Base-by-base conservation (phyloP, 2,329 filamentous ascomycete genomes). In the Apiospora koreana region DNA sequence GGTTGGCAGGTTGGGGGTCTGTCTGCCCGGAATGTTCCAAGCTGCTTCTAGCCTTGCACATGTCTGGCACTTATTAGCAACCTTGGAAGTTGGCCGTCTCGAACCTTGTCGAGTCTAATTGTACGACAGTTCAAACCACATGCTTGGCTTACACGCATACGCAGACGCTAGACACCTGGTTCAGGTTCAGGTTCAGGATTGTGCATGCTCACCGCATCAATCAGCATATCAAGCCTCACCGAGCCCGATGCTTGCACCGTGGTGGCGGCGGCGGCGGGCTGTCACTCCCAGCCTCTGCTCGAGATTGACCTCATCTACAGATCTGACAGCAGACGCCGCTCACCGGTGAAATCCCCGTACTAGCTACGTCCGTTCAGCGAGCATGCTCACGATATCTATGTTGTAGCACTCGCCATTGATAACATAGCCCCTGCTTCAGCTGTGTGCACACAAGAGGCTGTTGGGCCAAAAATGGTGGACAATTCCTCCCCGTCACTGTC, bases 71-170 rank as follows among this genome's bases (percentile, higher is more conserved):
- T 62, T 38, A 21, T 35, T 35, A 35, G 4, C 3, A 4, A 35
- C 35, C n/a, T 31, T 58, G 21, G 54, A 62, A 38, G 18, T n/a
- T 21, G 18, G 31, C 18, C 28, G 54, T 38, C 54, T 62, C 54
- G 54, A 62, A 38, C 54, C 31, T 62, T 62, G 54, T 18, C 54
- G 54, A 62, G 18, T 62, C 54, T 62, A 62, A 62, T 62, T 62
- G 31, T 62, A 62, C 54, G 54, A 62, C 54, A 18, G 38, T 38
- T 14, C 18, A 38, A 62, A 50, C 46, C 10, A 28, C 46, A 1
- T 46, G 18, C 14, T 16, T 5, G n/a, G n/a, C 46, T 48, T 25
- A 48, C 46, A 48, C 23, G n/a, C 23, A 48, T 8, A 25, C 23
- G 21, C 16, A 54, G 25, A 28, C 25, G 18, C 50, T 58, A 58